phyloP scores from a whole-genome alignment of 1,139 yeast genomes.

The Candida pseudoviswanathii region DNA sequence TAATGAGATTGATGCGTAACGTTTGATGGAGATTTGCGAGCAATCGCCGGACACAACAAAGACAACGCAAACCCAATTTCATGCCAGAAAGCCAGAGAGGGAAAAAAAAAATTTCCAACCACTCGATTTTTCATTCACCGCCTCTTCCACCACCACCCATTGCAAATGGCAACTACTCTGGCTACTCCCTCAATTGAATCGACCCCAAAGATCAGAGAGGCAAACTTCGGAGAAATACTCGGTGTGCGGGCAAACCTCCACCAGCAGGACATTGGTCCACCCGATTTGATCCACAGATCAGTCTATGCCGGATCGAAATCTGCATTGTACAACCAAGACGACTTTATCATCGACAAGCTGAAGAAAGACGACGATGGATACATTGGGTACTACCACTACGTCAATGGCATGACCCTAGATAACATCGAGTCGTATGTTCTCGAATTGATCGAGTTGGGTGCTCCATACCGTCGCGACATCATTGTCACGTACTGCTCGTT shows the following conservation, averaged over 20 bases:
- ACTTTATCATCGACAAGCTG: slow-evolving; percentile 22
- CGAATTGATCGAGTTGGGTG: slow-evolving; percentile 24
- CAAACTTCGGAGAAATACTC: slow-evolving; percentile 31
- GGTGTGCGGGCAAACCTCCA: slow-evolving; percentile 25
- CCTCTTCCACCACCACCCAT: not conserved
- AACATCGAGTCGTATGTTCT: slow-evolving; percentile 26
- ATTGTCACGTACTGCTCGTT: slow-evolving; percentile 52
- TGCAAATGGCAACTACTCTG: not conserved
- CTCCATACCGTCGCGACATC: slow-evolving; percentile 29
- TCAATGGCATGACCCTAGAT: slow-evolving; percentile 35
- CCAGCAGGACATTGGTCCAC: slow-evolving; percentile 31
- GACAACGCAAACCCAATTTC: not conserved
- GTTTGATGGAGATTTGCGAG: not conserved
- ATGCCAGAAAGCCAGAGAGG: not conserved
- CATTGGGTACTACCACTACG: slow-evolving; percentile 42
- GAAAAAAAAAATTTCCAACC: not conserved
- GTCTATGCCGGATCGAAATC: slow-evolving; percentile 36
- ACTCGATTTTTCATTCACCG: not conserved
- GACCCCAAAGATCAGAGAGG: slow-evolving; percentile 29
- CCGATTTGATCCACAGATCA: slow-evolving; percentile 46
- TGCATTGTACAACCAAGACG: slow-evolving; percentile 30
- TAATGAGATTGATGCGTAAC: no score
- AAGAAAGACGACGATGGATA: slow-evolving; percentile 39
- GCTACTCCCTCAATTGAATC: slow-evolving; percentile 1
- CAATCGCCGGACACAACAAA: not conserved